A percentile compares a stretch with the other conserved stretches of the same genome.
These are phyloP conservation scores for Xylaria castorea DNA, from an alignment of 495 filamentous ascomycete genomes.

Conservation along the genomic window DNA sequence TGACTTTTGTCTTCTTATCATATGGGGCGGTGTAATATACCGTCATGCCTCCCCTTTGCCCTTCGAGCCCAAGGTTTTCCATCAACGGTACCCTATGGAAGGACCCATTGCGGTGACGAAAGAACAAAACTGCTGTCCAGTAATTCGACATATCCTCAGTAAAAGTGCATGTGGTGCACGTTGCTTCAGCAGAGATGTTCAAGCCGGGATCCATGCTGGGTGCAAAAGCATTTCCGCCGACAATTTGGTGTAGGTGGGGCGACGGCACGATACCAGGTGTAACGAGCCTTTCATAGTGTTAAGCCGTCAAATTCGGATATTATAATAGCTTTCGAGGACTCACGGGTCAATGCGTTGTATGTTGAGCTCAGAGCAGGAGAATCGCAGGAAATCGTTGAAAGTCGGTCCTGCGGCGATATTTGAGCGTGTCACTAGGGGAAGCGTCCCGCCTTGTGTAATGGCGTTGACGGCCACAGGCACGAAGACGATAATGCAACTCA, in stretches of 20 bases:
- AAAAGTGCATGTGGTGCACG: not conserved
- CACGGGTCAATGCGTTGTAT: not conserved
- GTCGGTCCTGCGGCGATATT: not conserved
- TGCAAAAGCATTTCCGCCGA: not conserved
- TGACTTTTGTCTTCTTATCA: not conserved
- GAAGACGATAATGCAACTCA: too few relatives aligned
- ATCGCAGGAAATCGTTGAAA: not conserved
- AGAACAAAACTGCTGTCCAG: not conserved
- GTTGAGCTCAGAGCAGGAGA: constrained; percentile 5
- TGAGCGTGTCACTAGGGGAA: too few relatives aligned
- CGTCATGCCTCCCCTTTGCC: constrained; percentile 1
- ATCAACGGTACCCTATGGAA: not conserved
- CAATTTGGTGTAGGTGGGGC: not conserved
- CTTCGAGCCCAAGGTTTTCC: constrained; percentile 5
- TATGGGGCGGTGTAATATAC: not conserved
- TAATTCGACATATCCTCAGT: not conserved
- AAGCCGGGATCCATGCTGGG: not conserved
- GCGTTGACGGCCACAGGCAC: too few relatives aligned
- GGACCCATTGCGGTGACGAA: not conserved
- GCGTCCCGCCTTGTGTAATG: too few relatives aligned
- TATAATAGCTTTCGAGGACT: not conserved
- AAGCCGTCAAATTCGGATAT: not conserved
- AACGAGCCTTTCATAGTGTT: not conserved
- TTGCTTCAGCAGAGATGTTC: not conserved
- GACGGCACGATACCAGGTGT: not conserved